These are phyloP conservation scores for Auricularia heimuer DNA, from an alignment of 768 basidiomycete genomes.

Conservation along the genomic window DNA sequence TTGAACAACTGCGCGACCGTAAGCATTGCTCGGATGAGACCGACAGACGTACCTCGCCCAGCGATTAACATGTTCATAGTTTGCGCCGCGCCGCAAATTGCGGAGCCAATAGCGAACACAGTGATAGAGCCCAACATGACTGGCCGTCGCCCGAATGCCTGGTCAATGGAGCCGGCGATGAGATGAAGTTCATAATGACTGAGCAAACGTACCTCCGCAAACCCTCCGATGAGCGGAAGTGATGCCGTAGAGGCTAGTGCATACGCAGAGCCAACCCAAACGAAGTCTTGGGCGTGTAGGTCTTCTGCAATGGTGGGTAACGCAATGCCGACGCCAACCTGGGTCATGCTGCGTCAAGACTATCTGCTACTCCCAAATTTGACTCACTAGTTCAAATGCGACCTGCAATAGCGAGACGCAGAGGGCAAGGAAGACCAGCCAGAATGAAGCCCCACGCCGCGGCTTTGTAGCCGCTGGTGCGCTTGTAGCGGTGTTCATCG, in stretches of 20 bases:
- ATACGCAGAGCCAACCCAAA: constrained; percentile 25
- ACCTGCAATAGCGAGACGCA: constrained; percentile 16
- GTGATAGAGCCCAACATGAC: background rate
- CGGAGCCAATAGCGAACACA: background rate
- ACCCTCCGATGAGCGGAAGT: constrained; percentile 23
- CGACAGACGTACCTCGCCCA: constrained; percentile 9
- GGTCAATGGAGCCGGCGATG: background rate
- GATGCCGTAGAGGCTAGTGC: constrained; percentile 26
- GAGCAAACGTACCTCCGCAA: constrained; percentile 15
- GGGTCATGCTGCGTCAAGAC: background rate
- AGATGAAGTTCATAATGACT: background rate
- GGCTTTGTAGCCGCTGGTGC: no score
- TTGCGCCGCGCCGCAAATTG: background rate
- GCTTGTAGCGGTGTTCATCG: no score
- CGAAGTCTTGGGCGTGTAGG: constrained; percentile 15
- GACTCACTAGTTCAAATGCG: constrained; percentile 18
- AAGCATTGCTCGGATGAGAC: background rate
- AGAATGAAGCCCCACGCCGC: constrained; percentile 13
- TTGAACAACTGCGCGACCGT: constrained; percentile 1
- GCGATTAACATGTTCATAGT: background rate
- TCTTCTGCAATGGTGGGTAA: constrained; percentile 16
- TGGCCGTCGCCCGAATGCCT: background rate
- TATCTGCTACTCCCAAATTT: background rate
- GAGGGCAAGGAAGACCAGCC: constrained; percentile 19
- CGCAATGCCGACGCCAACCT: constrained; percentile 17